Conservation (phyloP, 768 basidiomycete species). For the Mycena chlorophos region DNA sequence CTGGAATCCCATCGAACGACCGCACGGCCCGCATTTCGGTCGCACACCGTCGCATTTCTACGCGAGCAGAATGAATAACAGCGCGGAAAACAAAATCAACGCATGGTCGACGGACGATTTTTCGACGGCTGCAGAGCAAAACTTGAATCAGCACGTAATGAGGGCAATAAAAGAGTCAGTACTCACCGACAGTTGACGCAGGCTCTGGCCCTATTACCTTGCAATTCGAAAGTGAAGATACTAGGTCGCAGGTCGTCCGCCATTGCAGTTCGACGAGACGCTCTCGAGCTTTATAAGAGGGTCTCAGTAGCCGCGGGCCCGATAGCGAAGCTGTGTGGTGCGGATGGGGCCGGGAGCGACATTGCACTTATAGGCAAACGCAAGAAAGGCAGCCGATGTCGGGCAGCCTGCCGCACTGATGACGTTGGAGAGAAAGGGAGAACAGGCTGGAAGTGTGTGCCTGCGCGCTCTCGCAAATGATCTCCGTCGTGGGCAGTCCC, state of each 20-base stretch:
- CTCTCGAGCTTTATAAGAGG: neutral
- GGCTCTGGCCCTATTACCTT: neutral
- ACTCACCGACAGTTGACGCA: constrained; percentile 1
- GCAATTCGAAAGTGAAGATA: neutral
- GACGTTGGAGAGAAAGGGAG: neutral
- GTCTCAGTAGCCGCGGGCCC: too few relatives aligned
- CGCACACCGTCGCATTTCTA: constrained; percentile 24
- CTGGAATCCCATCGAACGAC: constrained; percentile 17
- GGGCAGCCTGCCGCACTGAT: neutral
- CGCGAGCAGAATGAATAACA: neutral
- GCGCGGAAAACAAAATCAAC: neutral
- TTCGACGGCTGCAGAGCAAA: neutral
- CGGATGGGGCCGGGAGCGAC: neutral
- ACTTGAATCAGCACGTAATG: neutral
- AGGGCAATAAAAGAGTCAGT: neutral
- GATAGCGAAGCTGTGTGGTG: neutral
- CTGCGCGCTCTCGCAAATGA: constrained; percentile 1
- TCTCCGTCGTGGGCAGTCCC: neutral
- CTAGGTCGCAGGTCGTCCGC: neutral
- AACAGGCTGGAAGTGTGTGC: too few relatives aligned
- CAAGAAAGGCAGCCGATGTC: neutral
- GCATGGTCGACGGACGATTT: neutral
- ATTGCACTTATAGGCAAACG: neutral
- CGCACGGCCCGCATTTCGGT: constrained; percentile 20
- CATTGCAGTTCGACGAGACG: neutral